Evolutionary conservation across 805 yeast species (phyloP).

Genomic region (Candida loeiensis): DNA sequence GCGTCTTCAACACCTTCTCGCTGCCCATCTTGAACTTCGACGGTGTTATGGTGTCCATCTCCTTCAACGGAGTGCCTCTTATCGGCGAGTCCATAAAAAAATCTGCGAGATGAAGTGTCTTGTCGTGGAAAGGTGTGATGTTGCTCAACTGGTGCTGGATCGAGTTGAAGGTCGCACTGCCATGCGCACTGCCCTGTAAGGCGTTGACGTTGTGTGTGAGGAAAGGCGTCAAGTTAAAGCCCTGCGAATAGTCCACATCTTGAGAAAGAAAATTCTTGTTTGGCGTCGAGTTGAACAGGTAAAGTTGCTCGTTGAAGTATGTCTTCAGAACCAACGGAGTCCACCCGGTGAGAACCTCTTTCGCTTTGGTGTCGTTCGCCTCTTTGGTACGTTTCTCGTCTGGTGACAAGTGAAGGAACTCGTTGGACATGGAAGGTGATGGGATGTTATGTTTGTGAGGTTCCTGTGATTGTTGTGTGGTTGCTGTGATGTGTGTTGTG

Average conservation of each 20-base stretch:
- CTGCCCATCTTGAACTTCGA: slow-evolving; percentile 29
- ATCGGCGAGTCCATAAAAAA: slow-evolving; percentile 46
- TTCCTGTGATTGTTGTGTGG: not conserved
- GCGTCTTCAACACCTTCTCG: slow-evolving; percentile 14
- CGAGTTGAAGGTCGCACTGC: slow-evolving; percentile 16
- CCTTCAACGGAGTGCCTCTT: slow-evolving; percentile 29
- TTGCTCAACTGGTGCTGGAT: slow-evolving; percentile 22
- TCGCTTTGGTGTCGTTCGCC: not conserved
- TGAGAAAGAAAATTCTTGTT: slow-evolving; percentile 19
- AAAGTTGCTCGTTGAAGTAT: slow-evolving; percentile 30
- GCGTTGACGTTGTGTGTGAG: slow-evolving; percentile 31
- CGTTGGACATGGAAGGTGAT: slow-evolving; percentile 25
- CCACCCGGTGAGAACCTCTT: slow-evolving; percentile 31
- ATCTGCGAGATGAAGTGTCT: slow-evolving; percentile 38
- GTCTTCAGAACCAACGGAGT: slow-evolving; percentile 42
- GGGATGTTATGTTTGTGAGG: not conserved
- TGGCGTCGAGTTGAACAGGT: slow-evolving; percentile 37
- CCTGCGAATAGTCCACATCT: slow-evolving; percentile 28
- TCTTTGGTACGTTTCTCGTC: slow-evolving; percentile 3
- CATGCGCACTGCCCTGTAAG: slow-evolving; percentile 9
- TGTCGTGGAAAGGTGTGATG: slow-evolving; percentile 43
- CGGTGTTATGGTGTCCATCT: slow-evolving; percentile 39
- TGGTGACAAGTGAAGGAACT: slow-evolving; percentile 35
- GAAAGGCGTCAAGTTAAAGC: slow-evolving; percentile 42
- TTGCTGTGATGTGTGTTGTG: not conserved